phyloP scores from a whole-genome alignment of 805 yeast species.

The Monosporozyma unispora region DNA sequence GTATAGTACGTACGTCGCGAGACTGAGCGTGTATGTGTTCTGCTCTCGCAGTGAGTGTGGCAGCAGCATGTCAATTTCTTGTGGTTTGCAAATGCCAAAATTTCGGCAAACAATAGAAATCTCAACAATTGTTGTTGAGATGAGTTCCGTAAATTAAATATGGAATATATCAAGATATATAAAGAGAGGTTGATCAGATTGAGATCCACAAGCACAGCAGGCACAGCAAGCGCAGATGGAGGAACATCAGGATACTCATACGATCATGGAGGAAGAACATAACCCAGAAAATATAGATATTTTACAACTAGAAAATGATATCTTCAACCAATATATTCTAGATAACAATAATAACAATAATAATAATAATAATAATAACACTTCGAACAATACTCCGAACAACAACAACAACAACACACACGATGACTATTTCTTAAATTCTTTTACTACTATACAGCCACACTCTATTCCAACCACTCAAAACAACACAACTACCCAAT shows the following conservation, averaged over 20 bases:
- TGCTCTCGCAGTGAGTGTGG: too few relatives aligned
- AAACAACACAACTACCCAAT: background rate
- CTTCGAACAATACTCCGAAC: background rate
- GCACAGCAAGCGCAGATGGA: too few relatives aligned
- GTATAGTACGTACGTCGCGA: too few relatives aligned
- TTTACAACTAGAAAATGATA: background rate
- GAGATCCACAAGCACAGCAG: too few relatives aligned
- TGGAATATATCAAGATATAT: background rate
- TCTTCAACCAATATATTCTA: background rate
- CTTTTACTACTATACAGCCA: background rate
- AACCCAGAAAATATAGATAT: background rate
- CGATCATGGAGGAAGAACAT: background rate
- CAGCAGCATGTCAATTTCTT: too few relatives aligned
- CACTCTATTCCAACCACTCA: background rate
- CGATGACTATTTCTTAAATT: background rate
- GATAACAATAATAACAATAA: background rate
- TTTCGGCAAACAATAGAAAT: background rate
- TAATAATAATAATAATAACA: background rate
- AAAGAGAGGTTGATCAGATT: too few relatives aligned
- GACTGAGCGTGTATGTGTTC: too few relatives aligned
- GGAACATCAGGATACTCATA: too few relatives aligned
- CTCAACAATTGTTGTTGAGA: constrained; percentile 1
- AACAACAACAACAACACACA: background rate
- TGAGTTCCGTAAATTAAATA: too few relatives aligned
- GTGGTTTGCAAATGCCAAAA: too few relatives aligned